Percentiles rank a stretch among this genome's conserved stretches.
phyloP scores from a whole-genome alignment of 768 basidiomycete genomes.

The Russula brevipes region DNA sequence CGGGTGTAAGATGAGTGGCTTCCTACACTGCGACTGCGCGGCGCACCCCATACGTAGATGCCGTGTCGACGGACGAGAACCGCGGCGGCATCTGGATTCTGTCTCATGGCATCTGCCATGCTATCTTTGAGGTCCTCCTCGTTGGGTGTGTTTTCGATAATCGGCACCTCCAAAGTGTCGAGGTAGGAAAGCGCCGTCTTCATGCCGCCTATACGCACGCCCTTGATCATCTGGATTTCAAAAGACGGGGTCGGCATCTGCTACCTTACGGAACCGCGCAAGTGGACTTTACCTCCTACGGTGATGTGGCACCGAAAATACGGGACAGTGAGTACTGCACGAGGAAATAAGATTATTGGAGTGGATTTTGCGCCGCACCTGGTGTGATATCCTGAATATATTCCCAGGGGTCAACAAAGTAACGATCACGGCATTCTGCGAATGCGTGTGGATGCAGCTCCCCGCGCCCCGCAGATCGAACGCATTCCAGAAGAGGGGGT shows the following conservation, averaged over 20 bases:
- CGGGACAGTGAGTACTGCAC: too few relatives aligned
- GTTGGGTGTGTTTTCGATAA: constrained; percentile 87
- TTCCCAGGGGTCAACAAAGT: constrained; percentile 70
- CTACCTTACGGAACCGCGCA: neutral
- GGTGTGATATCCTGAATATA: constrained; percentile 77
- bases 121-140: constrained; percentile 87
- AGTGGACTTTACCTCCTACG: constrained; percentile 3
- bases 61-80: constrained; percentile 76
- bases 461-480: constrained; percentile 74
- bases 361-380: constrained; percentile 40
- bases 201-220: constrained; percentile 71
- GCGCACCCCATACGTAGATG: constrained; percentile 79
- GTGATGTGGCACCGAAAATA: neutral
- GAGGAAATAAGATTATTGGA: neutral
- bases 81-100: constrained; percentile 72
- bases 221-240: constrained; percentile 80
- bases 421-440: constrained; percentile 85
- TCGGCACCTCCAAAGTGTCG: constrained; percentile 79
- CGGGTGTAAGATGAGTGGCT: constrained; percentile 1
- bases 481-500: constrained; percentile 90
- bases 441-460: constrained; percentile 89
- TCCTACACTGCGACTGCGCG: constrained; percentile 11
- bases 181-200: constrained; percentile 75
- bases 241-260: neutral
- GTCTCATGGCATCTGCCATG: constrained; percentile 80